Evolutionary conservation across 2,329 filamentous ascomycete genomes (phyloP), one percentile per base, ranked within the genome.

Genomic region (Colletotrichum spinosum): DNA sequence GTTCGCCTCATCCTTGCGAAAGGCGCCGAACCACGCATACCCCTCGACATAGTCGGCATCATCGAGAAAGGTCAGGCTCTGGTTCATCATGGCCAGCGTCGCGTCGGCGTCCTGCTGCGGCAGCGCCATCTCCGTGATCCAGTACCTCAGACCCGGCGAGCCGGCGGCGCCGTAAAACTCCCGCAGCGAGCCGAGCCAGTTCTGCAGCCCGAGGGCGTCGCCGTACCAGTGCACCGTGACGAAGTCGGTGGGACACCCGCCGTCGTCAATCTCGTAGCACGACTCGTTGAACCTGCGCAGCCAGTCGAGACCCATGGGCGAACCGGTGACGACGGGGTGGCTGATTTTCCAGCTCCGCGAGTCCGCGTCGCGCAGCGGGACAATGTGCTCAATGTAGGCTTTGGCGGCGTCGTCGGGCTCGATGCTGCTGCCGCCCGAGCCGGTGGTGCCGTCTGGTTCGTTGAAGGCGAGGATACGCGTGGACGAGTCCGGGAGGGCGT

Each of bases 161-260:
- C 68, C 50, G 5, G 69, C 50, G 5, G 69, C 67, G 50, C 73
- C 74, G 69, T 81, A 81, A 49, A 78, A 80, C 1, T 74, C 72
- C 1, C 67, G 69, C 39, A 81, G 69, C 8, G 74, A 75, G 2
- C 69, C 70, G 1, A 81, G 67, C 78, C 78, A 80, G 3, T 72
- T 71, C 0, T 70, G 67, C 1, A 81, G 70, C 4, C 79, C 79
- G 0, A 56, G 57, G 1, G 75, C 77, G n/a, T 75, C 72, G 2
- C 79, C 79, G 55, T 81, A 81, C 74, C 75, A 81, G 51, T 81
- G 79, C 17, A 79, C 75, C 5, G 77, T 75, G 12, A 81, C 73
- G 38, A 81, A 81, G 55, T 81, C 79, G 1, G 75, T 69, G 0
- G 79, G 79, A 37, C 79, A 81, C 0, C 79, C 79, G 1, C 71